Evolutionary conservation across 768 basidiomycete species (phyloP).

Genomic region (Leccinellum luteum): DNA sequence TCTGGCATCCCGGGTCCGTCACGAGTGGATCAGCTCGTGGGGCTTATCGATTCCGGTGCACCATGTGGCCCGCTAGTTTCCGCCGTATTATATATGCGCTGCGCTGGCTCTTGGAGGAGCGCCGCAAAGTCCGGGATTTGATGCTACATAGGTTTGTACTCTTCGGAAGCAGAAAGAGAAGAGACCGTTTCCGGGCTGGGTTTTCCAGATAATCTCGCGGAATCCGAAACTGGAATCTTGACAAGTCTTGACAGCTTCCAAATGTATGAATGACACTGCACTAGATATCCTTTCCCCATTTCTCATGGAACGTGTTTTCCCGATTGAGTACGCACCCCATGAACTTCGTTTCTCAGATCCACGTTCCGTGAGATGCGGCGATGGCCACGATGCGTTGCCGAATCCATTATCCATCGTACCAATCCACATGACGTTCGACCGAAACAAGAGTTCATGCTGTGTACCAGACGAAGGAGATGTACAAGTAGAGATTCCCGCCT

Average conservation of each 20-base stretch:
- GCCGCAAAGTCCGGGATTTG: slow-evolving; percentile 31
- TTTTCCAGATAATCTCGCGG: slow-evolving; percentile 13
- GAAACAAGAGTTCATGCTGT: slow-evolving; percentile 13
- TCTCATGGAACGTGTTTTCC: slow-evolving; percentile 10
- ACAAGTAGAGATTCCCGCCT: slow-evolving; percentile 12
- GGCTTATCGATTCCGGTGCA: slow-evolving; percentile 10
- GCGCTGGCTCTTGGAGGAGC: not conserved
- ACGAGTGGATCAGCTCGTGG: slow-evolving; percentile 1
- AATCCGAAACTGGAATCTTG: slow-evolving; percentile 14
- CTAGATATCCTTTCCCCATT: not conserved
- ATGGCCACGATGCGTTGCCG: slow-evolving; percentile 16
- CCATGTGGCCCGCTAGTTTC: slow-evolving; percentile 24
- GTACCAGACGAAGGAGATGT: slow-evolving; percentile 9
- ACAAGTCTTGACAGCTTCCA: slow-evolving; percentile 3
- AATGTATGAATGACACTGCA: slow-evolving; percentile 6
- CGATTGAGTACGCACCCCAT: slow-evolving; percentile 11
- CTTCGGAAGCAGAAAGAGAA: slow-evolving; percentile 4
- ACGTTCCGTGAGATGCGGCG: slow-evolving; percentile 24
- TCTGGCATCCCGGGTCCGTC: slow-evolving; percentile 16
- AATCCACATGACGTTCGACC: not conserved
- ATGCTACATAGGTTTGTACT: not conserved
- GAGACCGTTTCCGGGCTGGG: slow-evolving; percentile 7
- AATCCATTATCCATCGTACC: slow-evolving; percentile 7
- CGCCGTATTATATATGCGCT: slow-evolving; percentile 10
- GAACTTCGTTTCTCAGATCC: slow-evolving; percentile 14